Evolutionary conservation across 73 alveolate genomes (phyloP).

Genomic region (Paramecium biaurelia): DNA sequence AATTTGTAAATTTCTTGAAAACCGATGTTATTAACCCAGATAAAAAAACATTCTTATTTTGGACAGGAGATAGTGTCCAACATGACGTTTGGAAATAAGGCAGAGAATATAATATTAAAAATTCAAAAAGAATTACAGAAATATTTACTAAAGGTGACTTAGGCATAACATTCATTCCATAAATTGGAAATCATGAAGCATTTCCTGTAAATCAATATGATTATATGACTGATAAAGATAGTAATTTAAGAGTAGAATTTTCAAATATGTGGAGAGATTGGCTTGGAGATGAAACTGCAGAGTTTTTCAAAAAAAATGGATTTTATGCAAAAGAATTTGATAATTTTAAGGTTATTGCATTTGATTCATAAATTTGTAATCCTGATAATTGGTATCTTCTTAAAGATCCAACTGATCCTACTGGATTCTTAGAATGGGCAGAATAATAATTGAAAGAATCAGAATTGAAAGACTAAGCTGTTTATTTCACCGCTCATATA

Average conservation of each 20-base stretch:
- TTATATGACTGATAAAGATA: constrained; percentile 48
- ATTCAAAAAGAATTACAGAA: constrained; percentile 23
- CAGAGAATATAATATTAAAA: constrained; percentile 65
- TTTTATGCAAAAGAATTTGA: constrained; percentile 39
- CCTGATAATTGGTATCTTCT: constrained; percentile 60
- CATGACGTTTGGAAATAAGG: constrained; percentile 80
- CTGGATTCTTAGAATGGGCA: constrained; percentile 55
- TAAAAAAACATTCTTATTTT: constrained; percentile 67
- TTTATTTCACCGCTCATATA: constrained; percentile 58
- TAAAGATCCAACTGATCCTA: constrained; percentile 64
- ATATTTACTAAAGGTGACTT: not conserved
- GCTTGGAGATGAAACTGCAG: constrained; percentile 62
- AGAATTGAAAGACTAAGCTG: constrained; percentile 47
- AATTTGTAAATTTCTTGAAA: constrained; percentile 65
- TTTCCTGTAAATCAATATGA: constrained; percentile 59
- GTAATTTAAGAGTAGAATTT: constrained; percentile 37
- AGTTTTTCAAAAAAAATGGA: constrained; percentile 54
- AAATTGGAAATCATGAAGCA: constrained; percentile 63
- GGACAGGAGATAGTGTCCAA: constrained; percentile 82
- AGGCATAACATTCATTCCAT: constrained; percentile 37
- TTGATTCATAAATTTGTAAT: constrained; percentile 56
- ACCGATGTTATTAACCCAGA: constrained; percentile 71
- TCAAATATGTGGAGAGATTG: constrained; percentile 61
- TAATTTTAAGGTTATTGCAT: constrained; percentile 52
- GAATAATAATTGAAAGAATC: constrained; percentile 45